phyloP scores from a whole-genome alignment of 805 yeast genomes.

The Myxozyma kluyveri region DNA sequence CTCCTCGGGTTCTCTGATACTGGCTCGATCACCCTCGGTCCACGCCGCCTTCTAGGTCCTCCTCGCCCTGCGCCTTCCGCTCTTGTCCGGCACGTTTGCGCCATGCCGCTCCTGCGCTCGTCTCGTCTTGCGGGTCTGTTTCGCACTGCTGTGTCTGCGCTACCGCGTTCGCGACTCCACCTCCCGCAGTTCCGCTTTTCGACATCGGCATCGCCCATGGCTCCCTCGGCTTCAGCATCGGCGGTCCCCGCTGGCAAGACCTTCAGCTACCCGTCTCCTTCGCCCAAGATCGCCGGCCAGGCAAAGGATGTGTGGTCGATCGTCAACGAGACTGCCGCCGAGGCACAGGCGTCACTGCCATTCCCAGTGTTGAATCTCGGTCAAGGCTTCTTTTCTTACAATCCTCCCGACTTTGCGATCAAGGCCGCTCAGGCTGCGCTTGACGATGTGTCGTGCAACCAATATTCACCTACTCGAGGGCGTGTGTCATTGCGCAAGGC shows the following conservation, averaged over 20 bases:
- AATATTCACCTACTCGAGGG: conserved; percentile 90
- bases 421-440: conserved; percentile 77
- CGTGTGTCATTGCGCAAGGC: conserved; percentile 72
- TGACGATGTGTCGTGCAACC: conserved; percentile 72
- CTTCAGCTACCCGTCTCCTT: conserved; percentile 24
- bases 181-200: background rate
- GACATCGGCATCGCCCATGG: background rate
- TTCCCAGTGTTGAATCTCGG: conserved; percentile 84
- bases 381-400: conserved; percentile 94
- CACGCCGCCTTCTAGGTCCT: background rate
- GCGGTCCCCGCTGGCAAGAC: background rate
- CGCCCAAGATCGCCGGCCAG: conserved; percentile 28
- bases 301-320: conserved; percentile 82
- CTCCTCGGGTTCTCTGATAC: background rate
- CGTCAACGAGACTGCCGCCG: conserved; percentile 92
- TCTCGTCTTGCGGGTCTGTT: background rate
- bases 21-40: background rate
- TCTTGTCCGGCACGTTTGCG: background rate
- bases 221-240: background rate
- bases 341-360: conserved; percentile 65
- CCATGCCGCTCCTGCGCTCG: background rate
- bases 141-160: background rate
- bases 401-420: conserved; percentile 92
- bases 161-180: background rate
- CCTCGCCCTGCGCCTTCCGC: background rate